Evolutionary conservation across 192 early-diverging fungal species (phyloP).

Genomic region (Coemansia sp.): DNA sequence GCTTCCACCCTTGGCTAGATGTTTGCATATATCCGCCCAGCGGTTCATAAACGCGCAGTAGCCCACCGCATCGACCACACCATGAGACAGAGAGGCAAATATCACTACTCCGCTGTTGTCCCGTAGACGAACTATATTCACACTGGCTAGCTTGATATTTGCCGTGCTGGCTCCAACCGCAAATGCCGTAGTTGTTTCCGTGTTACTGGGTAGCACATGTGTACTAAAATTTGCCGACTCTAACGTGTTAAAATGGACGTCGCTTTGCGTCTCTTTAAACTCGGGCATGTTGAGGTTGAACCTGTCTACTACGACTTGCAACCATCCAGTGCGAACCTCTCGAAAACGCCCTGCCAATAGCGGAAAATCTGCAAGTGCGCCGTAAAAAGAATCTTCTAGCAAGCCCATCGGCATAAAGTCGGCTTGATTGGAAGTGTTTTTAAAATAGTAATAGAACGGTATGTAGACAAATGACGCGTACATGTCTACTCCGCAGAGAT

Average conservation of each 20-base stretch:
- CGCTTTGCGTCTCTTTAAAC: slow-evolving; percentile 23
- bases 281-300: slow-evolving; percentile 36
- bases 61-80: neutral
- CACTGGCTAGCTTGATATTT: neutral
- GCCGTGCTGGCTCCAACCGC: neutral
- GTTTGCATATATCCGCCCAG: neutral
- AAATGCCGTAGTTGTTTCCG: slow-evolving; percentile 10
- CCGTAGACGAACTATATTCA: neutral
- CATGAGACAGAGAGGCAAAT: neutral
- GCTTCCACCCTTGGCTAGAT: neutral
- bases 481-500: slow-evolving; percentile 1
- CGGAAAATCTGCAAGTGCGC: slow-evolving; percentile 34
- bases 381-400: slow-evolving; percentile 19
- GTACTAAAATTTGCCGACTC: slow-evolving; percentile 14
- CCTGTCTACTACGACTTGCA: slow-evolving; percentile 21
- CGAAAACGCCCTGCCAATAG: slow-evolving; percentile 27
- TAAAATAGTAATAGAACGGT: neutral
- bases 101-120: slow-evolving; percentile 3
- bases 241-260: slow-evolving; percentile 13
- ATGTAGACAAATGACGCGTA: slow-evolving; percentile 1
- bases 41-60: neutral
- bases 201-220: slow-evolving; percentile 16
- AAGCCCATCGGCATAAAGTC: slow-evolving; percentile 30
- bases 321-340: neutral
- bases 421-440: neutral